Base-by-base conservation (phyloP, 345 rosid species). In the Salix dunnii region DNA sequence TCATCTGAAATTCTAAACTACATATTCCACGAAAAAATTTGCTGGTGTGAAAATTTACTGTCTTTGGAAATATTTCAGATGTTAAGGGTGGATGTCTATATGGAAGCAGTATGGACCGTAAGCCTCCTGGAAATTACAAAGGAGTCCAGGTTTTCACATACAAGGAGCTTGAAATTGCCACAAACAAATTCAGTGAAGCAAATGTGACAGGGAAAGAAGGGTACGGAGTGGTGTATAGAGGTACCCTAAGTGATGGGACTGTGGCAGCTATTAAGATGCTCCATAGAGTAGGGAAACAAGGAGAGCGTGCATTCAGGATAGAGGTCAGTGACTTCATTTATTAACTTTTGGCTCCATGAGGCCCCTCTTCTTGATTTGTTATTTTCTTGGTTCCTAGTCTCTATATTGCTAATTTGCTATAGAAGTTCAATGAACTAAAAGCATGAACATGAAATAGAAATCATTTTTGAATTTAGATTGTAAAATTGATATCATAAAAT, bases 81-180 rank as follows among this genome's bases (percentile, higher is more conserved):
- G 89, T 87, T 72, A 87, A 86, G 51, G 90, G 86, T 16, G 86
- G 89, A 53, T 91, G 93, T 78, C 75, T 91, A 16, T 67, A 81
- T 69, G 87, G 85, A 73, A 88, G 84, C 35, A 84, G 55, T 60
- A 20, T 81, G 83, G 81, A 77, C 30, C 82, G 74, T 17, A 70
- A 68, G 28, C 38, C 83, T 74, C 58, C 76, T 40, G 77, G 62
- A 42, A 79, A 78, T 38, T 16, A 55, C 8, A 87, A 40, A 83
- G 90, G 91, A 27, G 94, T 88, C 18, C 97, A 94, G 77, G 98
- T 91, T 76, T 91, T 89, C 84, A 92, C 97, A 67, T 92, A 86
- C 88, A 92, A 79, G 62, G 98, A 92, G 84, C 85, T 94, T 17
- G 95, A 92, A 80, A 67, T 74, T 33, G 97, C 92, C 12, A 91